Evolutionary conservation across 2,329 filamentous ascomycete genomes (phyloP), one percentile per base, ranked within the genome.

Genomic region (Fusarium proliferatum): DNA sequence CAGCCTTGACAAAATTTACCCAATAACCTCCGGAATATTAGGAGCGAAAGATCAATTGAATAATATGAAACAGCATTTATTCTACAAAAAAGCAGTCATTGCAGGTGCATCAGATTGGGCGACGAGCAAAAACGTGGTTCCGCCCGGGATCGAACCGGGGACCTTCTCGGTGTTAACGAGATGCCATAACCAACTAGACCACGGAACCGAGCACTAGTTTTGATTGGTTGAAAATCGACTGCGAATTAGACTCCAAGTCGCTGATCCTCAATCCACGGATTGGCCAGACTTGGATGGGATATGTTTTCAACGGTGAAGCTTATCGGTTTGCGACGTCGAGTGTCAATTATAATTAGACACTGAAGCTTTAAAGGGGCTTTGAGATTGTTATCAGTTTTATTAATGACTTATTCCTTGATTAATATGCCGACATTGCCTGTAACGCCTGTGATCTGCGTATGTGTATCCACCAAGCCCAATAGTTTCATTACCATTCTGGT

Each of bases 181-280:
- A 43, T 57, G 53, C 39, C 53, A 57, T 57, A 43, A 57, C 42
- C 56, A 59, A 59, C 56, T 59, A 59, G 56, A 48, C 56, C 56
- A 59, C 56, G 41, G 41, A 58, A 58, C 56, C 41, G 7, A 10
- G 23, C 0, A 4, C n/a, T 26, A 13, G 19, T 0, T 33, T 55
- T 55, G 16, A 55, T 55, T 55, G 51, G 51, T 5, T 41, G 23
- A 30, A 9, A n/a, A 1, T 2, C 0, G 2, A 2, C 0, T 4
- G 3, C 19, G 9, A 49, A n/a, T 49, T 9, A 17, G 46, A 30
- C 9, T 16, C 6, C 15, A 49, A 30, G 15, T 49, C 2, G 2
- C 1, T 17, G 19, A 2, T 4, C 0, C 1, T n/a, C 3, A 0
- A 2, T 6, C 2, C 3, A 17, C 28, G 13, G 21, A 49, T 49